Conservation (phyloP, 2,329 filamentous ascomycete genomes). For the Aureobasidium namibiae region DNA sequence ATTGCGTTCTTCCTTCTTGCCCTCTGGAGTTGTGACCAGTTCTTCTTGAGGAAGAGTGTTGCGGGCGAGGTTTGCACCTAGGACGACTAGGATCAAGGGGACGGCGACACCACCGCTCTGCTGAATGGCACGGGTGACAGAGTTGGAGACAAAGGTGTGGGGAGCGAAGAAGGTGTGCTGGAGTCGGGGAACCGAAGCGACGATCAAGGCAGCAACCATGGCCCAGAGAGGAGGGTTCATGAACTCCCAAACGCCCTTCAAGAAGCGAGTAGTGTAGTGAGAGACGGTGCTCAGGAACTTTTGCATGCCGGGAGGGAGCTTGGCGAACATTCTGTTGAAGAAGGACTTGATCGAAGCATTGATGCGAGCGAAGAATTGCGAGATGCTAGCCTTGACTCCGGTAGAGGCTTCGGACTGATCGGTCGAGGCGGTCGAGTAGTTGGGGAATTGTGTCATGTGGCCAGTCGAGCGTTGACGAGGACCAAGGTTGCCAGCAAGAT, state of each 20-base stretch:
- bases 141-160: slow-evolving; percentile 86
- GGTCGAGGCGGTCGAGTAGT: slow-evolving; percentile 24
- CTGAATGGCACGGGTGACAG: slow-evolving; percentile 75
- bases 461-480: slow-evolving; percentile 34
- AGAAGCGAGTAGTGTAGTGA: slow-evolving; percentile 42
- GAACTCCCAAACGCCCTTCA: slow-evolving; percentile 72
- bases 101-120: slow-evolving; percentile 89
- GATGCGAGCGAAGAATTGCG: slow-evolving; percentile 17
- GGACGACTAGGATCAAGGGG: slow-evolving; percentile 86
- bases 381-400: slow-evolving; percentile 19
- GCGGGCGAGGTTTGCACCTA: slow-evolving; percentile 87
- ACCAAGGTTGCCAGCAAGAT: slow-evolving; percentile 28
- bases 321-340: slow-evolving; percentile 35
- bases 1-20: slow-evolving; percentile 59
- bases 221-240: slow-evolving; percentile 99
- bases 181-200: slow-evolving; percentile 76
- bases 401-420: slow-evolving; percentile 15
- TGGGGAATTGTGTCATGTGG: slow-evolving; percentile 44
- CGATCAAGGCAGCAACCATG: slow-evolving; percentile 83
- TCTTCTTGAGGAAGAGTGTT: slow-evolving; percentile 71
- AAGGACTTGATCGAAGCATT: slow-evolving; percentile 24
- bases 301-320: slow-evolving; percentile 47
- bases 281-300: slow-evolving; percentile 37
- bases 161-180: slow-evolving; percentile 82
- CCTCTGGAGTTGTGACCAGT: slow-evolving; percentile 58